Evolutionary conservation across 1,284 basidiomycete species (phyloP).

Genomic region (Ganoderma sp.): DNA sequence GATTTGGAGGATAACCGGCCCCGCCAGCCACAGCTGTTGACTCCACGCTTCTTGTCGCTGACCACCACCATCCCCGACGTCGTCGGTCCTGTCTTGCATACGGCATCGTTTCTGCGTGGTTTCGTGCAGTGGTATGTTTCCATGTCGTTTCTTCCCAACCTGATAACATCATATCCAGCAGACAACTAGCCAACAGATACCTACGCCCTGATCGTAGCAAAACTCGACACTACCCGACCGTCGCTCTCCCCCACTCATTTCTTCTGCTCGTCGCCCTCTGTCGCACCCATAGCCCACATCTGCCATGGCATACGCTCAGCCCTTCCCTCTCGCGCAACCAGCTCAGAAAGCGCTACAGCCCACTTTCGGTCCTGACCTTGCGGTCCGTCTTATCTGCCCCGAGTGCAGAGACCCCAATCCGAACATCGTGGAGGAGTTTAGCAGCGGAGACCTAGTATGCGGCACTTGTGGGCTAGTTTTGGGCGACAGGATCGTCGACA

Average conservation of each 20-base stretch:
- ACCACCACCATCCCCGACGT: conserved; percentile 27
- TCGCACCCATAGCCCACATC: conserved; percentile 34
- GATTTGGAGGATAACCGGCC: conserved; percentile 15
- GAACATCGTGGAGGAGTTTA: conserved; percentile 96
- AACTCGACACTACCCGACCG: conserved; percentile 1
- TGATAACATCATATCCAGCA: conserved; percentile 19
- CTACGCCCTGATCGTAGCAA: not conserved
- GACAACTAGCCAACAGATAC: conserved; percentile 13
- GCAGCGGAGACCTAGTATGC: conserved; percentile 97
- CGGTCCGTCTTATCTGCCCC: conserved; percentile 91
- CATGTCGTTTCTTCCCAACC: not conserved
- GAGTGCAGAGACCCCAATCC: conserved; percentile 94
- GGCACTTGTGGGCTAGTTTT: conserved; percentile 95
- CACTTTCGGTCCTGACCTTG: conserved; percentile 80
- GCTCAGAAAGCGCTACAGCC: conserved; percentile 55
- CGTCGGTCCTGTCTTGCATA: conserved; percentile 14
- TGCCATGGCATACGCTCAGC: conserved; percentile 62
- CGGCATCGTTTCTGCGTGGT: conserved; percentile 21
- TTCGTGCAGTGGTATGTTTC: conserved; percentile 28
- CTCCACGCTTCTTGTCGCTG: conserved; percentile 28
- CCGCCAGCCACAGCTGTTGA: conserved; percentile 1
- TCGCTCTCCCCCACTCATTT: conserved; percentile 15
- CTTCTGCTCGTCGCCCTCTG: conserved; percentile 21
- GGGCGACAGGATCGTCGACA: conserved; percentile 97
- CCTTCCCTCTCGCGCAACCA: conserved; percentile 71